phyloP scores from a whole-genome alignment of 176 grass and related monocot genomes.

The Leersia perrieri region DNA sequence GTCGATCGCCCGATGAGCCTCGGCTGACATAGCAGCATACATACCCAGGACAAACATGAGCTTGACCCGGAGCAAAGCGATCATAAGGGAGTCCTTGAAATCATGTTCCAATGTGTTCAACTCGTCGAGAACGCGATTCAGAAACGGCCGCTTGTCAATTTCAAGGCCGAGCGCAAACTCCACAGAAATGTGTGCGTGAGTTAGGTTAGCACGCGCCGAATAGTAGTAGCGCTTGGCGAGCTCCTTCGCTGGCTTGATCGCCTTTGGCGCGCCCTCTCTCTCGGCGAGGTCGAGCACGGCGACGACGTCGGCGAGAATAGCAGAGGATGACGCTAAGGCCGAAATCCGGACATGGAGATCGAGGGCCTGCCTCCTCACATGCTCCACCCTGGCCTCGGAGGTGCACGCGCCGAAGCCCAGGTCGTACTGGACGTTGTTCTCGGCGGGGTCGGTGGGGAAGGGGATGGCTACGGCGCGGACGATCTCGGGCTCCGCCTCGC shows the following conservation, averaged over 20 bases:
- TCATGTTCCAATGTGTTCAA: not conserved
- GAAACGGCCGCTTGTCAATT: not conserved
- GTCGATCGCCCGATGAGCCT: not conserved
- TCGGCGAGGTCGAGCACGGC: not conserved
- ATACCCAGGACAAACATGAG: not conserved
- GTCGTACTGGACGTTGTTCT: not conserved
- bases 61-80: not conserved
- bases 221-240: not conserved
- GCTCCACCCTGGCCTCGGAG: not conserved
- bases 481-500: not conserved
- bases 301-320: not conserved
- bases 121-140: not conserved
- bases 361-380: not conserved
- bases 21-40: not conserved
- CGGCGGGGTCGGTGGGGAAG: not conserved
- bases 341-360: not conserved
- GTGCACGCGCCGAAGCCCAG: not conserved
- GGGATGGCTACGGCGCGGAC: not conserved
- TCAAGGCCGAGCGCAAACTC: not conserved
- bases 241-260: not conserved
- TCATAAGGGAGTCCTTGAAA: not conserved
- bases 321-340: too few species aligned
- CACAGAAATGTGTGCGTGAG: not conserved
- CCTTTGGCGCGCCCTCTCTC: not conserved
- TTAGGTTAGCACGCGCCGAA: not conserved